These are phyloP conservation scores for Angomonas ambiguus DNA, from an alignment of 208 protist species.

Conservation along the genomic window DNA sequence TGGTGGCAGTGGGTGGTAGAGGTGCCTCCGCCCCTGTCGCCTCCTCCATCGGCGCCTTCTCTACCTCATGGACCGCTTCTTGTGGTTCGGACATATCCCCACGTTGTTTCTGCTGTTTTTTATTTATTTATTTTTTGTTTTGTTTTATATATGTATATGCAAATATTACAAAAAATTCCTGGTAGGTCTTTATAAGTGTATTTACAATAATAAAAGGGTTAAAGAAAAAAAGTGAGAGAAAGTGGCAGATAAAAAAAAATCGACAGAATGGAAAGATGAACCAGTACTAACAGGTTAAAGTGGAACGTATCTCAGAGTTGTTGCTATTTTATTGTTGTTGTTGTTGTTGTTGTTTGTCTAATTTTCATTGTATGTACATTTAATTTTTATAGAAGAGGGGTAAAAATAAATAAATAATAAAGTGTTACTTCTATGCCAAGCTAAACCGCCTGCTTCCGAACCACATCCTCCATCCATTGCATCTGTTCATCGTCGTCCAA, in stretches of 20 bases:
- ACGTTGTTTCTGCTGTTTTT: not conserved
- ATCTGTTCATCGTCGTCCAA: constrained; percentile 80
- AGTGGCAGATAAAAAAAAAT: too few species aligned
- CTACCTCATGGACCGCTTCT: not conserved
- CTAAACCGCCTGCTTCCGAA: constrained; percentile 45
- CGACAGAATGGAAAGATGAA: too few species aligned
- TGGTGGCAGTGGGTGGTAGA: too few species aligned
- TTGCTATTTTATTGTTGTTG: not conserved
- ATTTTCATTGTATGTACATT: not conserved
- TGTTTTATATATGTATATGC: not conserved
- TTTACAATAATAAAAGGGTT: not conserved
- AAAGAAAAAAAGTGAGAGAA: not conserved
- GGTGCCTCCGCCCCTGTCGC: not conserved
- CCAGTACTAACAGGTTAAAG: too few species aligned
- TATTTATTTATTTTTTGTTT: not conserved
- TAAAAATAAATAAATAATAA: constrained; percentile 12
- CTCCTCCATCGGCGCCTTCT: not conserved
- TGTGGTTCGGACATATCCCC: not conserved
- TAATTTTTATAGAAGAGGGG: constrained; percentile 2
- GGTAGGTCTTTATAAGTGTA: not conserved
- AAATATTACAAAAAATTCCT: not conserved
- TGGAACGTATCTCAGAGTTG: not conserved
- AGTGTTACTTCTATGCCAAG: not conserved
- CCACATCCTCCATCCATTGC: constrained; percentile 61
- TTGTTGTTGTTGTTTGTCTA: not conserved